Evolutionary conservation across 495 filamentous ascomycete species (phyloP).

Genomic region (Penicillium bialowiezense): DNA sequence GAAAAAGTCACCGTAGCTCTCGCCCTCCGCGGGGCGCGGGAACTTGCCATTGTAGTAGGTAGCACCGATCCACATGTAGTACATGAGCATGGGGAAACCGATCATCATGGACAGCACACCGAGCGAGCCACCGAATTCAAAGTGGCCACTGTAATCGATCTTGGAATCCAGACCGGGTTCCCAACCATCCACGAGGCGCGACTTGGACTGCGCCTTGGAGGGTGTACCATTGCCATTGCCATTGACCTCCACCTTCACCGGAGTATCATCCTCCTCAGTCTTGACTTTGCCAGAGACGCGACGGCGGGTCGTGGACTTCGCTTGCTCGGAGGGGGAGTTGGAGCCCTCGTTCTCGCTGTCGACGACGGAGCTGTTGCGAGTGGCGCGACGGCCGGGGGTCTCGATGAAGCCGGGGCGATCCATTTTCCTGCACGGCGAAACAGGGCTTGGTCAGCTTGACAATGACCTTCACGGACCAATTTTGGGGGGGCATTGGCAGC

Average conservation of each 20-base stretch:
- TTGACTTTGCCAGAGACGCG: conserved; percentile 33
- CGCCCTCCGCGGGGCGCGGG: conserved; percentile 61
- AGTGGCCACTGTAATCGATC: conserved; percentile 74
- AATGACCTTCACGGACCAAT: not conserved
- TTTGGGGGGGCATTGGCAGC: not conserved
- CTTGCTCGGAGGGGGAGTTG: conserved; percentile 24
- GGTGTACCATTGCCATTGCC: conserved; percentile 39
- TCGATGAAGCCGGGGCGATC: conserved; percentile 56
- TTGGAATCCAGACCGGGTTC: conserved; percentile 67
- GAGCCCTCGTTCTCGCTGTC: conserved; percentile 33
- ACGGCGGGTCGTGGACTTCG: conserved; percentile 33
- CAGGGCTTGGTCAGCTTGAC: conserved; percentile 7
- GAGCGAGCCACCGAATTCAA: conserved; percentile 83
- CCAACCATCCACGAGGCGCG: conserved; percentile 63
- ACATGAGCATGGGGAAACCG: conserved; percentile 90
- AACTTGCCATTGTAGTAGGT: conserved; percentile 85
- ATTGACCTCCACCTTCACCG: conserved; percentile 30
- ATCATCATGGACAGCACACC: conserved; percentile 85
- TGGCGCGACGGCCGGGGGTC: conserved; percentile 50
- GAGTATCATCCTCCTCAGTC: conserved; percentile 28
- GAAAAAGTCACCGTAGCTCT: conserved; percentile 66
- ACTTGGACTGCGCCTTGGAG: conserved; percentile 21
- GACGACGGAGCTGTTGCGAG: conserved; percentile 40
- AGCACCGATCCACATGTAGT: conserved; percentile 97
- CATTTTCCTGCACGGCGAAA: conserved; percentile 45